Evolutionary conservation across 306 rosid species (phyloP), one percentile per base, ranked within the genome.

Genomic region (Biancaea sappan): DNA sequence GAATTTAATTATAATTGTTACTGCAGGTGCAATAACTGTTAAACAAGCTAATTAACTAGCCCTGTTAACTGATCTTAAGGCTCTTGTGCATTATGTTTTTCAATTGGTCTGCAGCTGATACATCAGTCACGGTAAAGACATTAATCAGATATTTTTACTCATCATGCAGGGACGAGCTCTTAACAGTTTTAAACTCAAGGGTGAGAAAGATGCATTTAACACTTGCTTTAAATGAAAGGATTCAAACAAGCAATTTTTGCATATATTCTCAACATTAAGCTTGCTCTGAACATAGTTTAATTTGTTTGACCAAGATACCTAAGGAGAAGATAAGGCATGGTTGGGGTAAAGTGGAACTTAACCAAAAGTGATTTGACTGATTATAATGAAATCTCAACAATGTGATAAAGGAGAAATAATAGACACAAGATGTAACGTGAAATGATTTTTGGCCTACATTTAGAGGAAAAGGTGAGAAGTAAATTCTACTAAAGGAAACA

Each of bases 61-160:
- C 66, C 28, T 50, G 69, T 79, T 47, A 60, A 77, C 93, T 58
- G 46, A 93, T 97, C 95, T 87, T 47, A 86, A 66, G 79, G 86
- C 60, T 72, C 83, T 80, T 78, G 82, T 60, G 37, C 76, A 60
- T 21, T 74, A 80, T 80, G 76, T 29, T 67, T 81, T 54, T 58
- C 86, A 47, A 64, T 64, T 56, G 89, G 80, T 74, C 52, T 74
- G 66, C 61, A 35, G 77, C 95, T 90, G 66, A 77, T 52, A 58
- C 47, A 79, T 44, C 65, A 66, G 86, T 88, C 78, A 85, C 83
- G 92, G 83, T 31, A 84, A 77, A 46, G 29, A 72, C 34, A 40
- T 52, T 21, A 61, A 47, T 68, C 47, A n/a, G 34, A 18, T 14
- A 53, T 38, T 64, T 38, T 64, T 67, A 64, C 60, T 48, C 48